Conservation (phyloP, 129 eudicot genomes). For the Heracleum sosnowskyi region DNA sequence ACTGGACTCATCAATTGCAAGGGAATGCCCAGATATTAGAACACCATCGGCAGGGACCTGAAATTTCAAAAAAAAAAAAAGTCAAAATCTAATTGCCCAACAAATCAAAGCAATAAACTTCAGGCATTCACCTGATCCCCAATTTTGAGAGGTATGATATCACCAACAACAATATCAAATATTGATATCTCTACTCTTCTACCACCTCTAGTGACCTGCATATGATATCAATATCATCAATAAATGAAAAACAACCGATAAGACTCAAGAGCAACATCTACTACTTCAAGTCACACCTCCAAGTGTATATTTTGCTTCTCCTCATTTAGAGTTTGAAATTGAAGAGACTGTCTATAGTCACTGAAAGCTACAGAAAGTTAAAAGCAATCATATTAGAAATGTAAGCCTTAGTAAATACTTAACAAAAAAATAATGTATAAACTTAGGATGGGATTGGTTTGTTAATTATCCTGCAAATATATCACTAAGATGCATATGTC, state of each 20-base stretch:
- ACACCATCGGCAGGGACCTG: constrained; percentile 11
- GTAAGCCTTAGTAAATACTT: background rate
- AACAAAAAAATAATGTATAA: background rate
- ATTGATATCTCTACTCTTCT: constrained; percentile 64
- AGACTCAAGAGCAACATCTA: background rate
- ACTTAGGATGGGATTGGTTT: background rate
- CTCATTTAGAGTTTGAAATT: constrained; percentile 9
- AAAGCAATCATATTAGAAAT: background rate
- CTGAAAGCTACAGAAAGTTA: background rate
- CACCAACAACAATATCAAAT: constrained; percentile 87
- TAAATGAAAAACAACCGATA: background rate
- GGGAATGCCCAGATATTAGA: constrained; percentile 4
- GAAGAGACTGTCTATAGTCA: constrained; percentile 10
- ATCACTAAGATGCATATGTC: too few relatives aligned
- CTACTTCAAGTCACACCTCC: constrained; percentile 1
- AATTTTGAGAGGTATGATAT: constrained; percentile 76
- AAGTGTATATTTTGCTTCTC: constrained; percentile 12
- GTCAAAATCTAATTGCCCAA: background rate
- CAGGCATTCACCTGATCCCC: constrained; percentile 65
- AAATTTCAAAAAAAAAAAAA: background rate
- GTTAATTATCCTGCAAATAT: too few relatives aligned
- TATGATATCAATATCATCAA: background rate
- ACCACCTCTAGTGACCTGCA: constrained; percentile 53
- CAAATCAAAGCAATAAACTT: background rate
- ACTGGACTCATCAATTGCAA: constrained; percentile 13